Percentiles rank a stretch among this genome's conserved stretches.
Conservation (phyloP, 352 stramenopile genomes). For the Pythium coloratum region DNA sequence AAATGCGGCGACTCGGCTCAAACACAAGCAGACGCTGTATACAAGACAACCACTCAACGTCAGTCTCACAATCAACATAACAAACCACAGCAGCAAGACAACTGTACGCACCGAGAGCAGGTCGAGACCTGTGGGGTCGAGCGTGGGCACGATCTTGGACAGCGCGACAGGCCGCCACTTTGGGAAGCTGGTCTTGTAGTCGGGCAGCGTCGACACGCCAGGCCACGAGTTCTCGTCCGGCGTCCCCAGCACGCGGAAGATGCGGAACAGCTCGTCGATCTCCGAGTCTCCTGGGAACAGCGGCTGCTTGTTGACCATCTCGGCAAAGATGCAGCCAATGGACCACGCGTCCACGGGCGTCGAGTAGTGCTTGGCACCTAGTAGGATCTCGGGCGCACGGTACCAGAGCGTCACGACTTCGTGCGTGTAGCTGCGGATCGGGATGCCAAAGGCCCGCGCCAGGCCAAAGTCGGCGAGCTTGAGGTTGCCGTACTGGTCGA, state of each 20-base stretch:
- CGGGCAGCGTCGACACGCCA: conserved; percentile 94
- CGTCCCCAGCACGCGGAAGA: conserved; percentile 97
- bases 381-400: conserved; percentile 92
- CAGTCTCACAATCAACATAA: not conserved
- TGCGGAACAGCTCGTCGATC: conserved; percentile 99
- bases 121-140: conserved; percentile 80
- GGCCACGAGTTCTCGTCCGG: conserved; percentile 96
- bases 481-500: conserved; percentile 85
- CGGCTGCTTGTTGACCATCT: conserved; percentile 92
- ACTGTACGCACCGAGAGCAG: conserved; percentile 63
- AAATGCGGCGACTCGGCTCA: conserved; percentile 78
- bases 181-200: conserved; percentile 98
- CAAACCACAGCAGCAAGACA: conserved; percentile 16
- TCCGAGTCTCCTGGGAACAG: conserved; percentile 95
- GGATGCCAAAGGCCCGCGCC: conserved; percentile 85
- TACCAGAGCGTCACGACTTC: conserved; percentile 98
- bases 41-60: too few relatives aligned
- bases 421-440: conserved; percentile 90
- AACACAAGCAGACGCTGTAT: conserved; percentile 76
- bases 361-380: conserved; percentile 94
- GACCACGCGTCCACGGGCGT: conserved; percentile 93
- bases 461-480: conserved; percentile 94
- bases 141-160: conserved; percentile 83
- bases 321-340: conserved; percentile 93
- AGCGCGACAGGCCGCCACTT: conserved; percentile 94